Conservation (phyloP, 2,329 filamentous ascomycete species). For the Fusarium aywerte region DNA sequence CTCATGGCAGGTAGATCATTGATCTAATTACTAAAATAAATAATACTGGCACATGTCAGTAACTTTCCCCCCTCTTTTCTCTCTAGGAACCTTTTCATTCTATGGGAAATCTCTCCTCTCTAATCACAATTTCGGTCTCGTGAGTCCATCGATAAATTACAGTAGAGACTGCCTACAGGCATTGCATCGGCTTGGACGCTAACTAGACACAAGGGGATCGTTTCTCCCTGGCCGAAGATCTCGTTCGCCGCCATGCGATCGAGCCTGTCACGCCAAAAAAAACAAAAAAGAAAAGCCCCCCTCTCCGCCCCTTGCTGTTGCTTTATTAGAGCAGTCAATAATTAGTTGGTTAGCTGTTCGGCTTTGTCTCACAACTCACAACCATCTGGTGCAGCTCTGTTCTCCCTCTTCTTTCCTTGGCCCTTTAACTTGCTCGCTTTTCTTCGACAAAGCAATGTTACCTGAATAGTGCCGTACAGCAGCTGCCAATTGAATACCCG, state of each 20-base stretch:
- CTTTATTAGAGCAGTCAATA: neutral
- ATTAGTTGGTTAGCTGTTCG: slow-evolving; percentile 7
- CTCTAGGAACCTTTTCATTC: neutral
- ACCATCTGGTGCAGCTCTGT: neutral
- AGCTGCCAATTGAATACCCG: slow-evolving; percentile 12
- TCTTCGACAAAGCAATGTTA: slow-evolving; percentile 27
- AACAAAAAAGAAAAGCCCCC: neutral
- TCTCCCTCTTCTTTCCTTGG: slow-evolving; percentile 1
- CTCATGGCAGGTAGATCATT: slow-evolving; percentile 10
- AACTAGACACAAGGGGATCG: slow-evolving; percentile 14
- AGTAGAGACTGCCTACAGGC: slow-evolving; percentile 11
- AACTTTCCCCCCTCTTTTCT: neutral
- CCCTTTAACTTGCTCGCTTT: neutral
- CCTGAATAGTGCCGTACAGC: slow-evolving; percentile 6
- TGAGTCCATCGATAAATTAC: slow-evolving; percentile 27
- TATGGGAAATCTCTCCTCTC: neutral
- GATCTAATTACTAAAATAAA: neutral
- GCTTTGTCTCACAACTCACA: slow-evolving; percentile 27
- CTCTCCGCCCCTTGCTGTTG: slow-evolving; percentile 23
- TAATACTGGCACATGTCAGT: slow-evolving; percentile 13
- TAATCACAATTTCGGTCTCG: slow-evolving; percentile 11
- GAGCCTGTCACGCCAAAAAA: slow-evolving; percentile 32
- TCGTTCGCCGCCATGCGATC: slow-evolving; percentile 35
- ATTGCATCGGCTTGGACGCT: slow-evolving; percentile 12
- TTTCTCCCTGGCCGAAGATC: slow-evolving; percentile 37